phyloP scores from a whole-genome alignment of 306 rosid species.

The Lotus japonicus region DNA sequence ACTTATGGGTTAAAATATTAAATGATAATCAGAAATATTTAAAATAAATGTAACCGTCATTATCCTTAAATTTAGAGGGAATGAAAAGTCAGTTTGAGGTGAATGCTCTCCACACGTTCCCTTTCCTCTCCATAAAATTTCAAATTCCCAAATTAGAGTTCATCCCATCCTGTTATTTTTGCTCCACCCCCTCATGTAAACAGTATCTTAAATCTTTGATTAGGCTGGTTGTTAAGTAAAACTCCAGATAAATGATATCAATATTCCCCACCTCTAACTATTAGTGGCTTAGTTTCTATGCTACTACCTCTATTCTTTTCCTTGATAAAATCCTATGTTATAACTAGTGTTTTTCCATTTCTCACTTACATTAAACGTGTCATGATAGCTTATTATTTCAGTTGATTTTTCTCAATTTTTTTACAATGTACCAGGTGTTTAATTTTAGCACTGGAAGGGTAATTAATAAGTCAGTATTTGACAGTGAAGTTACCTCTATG shows the following conservation, averaged over 20 bases:
- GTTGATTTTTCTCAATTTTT: not conserved
- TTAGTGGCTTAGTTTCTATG: not conserved
- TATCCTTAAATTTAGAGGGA: not conserved
- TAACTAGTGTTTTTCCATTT: not conserved
- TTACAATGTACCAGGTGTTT: slow-evolving; percentile 56
- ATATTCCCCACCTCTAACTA: not conserved
- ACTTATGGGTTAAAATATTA: not conserved
- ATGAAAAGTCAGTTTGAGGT: not conserved
- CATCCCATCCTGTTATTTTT: not conserved
- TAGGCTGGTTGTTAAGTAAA: not conserved
- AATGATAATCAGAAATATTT: not conserved
- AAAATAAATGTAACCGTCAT: not conserved
- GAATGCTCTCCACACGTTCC: not conserved
- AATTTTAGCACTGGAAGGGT: slow-evolving; percentile 97
- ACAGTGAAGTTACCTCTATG: slow-evolving; percentile 83
- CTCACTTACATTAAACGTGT: not conserved
- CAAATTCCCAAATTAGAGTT: too few relatives aligned
- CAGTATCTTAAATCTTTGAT: not conserved
- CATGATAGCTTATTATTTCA: not conserved
- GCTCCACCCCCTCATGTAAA: not conserved
- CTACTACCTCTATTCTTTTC: not conserved
- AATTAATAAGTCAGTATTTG: slow-evolving; percentile 62
- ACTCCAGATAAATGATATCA: not conserved
- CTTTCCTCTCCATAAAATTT: not conserved
- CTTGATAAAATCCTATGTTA: not conserved